Base-by-base conservation (phyloP, 1,139 yeast species). In the Debaryomyces psychrophilus region DNA sequence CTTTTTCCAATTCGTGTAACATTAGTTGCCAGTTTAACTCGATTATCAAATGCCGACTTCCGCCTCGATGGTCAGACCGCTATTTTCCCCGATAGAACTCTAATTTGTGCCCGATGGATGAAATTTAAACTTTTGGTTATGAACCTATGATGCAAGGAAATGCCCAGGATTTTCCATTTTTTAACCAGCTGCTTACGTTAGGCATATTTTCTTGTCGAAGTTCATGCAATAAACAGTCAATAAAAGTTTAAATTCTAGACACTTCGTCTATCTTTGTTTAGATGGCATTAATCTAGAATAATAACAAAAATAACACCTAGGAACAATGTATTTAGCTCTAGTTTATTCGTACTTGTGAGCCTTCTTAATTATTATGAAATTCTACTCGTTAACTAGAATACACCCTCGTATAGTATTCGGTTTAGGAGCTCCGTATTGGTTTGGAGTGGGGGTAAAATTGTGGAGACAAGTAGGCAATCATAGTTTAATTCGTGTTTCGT, bases 391-490 rank as follows among this genome's bases (percentile, higher is more conserved):
- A 17, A 18, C 22, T n/a, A 17, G 7, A 20, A 3, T 8, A 15
- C n/a, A 18, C 5, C 9, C 41, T 38, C 41, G 41, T 38, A 38
- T 38, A 15, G 22, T 3, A 20, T 3, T 4, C 6, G 8, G 31
- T 28, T 27, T 38, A 38, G 28, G 41, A 38, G 41, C 41, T 38
- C 41, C 34, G 41, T 29, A 28, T 38, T 28, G 34, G 18, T 29
- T 38, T 28, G n/a, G 2, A 5, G 41, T 38, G 41, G 41, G 41
- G 41, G 41, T 38, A 38, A 29, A 26, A 17, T 15, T 38, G 41
- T 29, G 41, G 41, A 28, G 41, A 38, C 27, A 38, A 28, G 22
- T 28, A 20, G 17, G 15, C 22, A 17, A 28, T 12, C 17, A 28
- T 12, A 29, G 34, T 15, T 28, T 11, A 28, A 27, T 38, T 38